Conservation (phyloP, 306 rosid species). For the Cyclanthera cordifolia region DNA sequence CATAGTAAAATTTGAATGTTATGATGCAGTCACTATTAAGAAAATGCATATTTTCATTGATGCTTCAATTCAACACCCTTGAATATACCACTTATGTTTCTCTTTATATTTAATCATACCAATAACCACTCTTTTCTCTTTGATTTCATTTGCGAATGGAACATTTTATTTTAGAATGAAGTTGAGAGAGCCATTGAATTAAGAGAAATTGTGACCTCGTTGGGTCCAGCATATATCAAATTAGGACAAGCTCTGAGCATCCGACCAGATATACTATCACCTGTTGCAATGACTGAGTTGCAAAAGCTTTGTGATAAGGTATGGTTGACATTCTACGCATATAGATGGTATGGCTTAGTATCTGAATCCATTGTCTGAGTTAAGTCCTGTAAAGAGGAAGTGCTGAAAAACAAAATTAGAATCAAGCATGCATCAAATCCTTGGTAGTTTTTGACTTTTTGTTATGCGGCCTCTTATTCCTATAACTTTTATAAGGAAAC, state of each 20-base stretch:
- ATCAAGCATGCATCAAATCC: background rate
- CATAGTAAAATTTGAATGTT: background rate
- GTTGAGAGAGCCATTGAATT: conserved; percentile 89
- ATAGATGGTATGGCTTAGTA: background rate
- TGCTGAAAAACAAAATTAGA: background rate
- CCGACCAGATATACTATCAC: conserved; percentile 91
- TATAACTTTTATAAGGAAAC: no score
- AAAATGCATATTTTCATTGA: background rate
- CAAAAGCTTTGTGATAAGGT: conserved; percentile 99
- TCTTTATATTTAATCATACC: background rate
- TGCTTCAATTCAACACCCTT: background rate
- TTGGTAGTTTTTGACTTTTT: background rate
- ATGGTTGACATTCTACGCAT: background rate
- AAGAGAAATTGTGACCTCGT: conserved; percentile 92
- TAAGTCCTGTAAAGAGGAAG: background rate
- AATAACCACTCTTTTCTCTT: conserved; percentile 1
- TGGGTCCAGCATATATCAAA: conserved; percentile 98
- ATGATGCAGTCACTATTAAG: background rate
- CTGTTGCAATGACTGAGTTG: conserved; percentile 85
- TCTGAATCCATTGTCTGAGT: background rate
- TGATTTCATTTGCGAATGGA: background rate
- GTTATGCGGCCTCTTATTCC: background rate
- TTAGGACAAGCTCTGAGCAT: conserved; percentile 98
- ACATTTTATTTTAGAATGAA: conserved; percentile 56
- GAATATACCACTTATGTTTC: background rate